Evolutionary conservation across 78 protist genomes (phyloP).

Genomic region (Polysphondylium violaceum): DNA sequence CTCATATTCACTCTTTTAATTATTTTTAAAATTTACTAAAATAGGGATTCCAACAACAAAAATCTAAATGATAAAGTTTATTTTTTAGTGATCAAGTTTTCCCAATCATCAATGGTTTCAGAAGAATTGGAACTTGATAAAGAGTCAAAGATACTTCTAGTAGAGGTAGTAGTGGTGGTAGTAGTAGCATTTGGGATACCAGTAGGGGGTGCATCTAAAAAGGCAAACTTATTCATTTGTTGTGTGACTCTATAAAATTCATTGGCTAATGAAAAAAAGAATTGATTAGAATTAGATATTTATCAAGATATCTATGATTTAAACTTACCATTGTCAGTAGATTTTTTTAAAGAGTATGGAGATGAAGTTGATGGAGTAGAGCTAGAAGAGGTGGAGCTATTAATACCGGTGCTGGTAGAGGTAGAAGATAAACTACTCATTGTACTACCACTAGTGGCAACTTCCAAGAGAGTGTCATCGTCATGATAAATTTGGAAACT

Average conservation of each 20-base stretch:
- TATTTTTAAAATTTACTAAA: no score
- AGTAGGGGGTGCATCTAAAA: constrained; percentile 14
- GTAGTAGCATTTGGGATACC: not conserved
- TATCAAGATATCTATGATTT: not conserved
- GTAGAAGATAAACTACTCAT: not conserved
- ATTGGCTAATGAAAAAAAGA: not conserved
- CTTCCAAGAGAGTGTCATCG: constrained; percentile 31
- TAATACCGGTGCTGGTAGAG: not conserved
- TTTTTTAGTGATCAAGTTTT: no score
- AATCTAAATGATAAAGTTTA: no score
- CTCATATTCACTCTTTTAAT: no score
- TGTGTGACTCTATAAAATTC: constrained; percentile 25
- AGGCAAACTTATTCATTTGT: constrained; percentile 35
- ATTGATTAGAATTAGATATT: not conserved
- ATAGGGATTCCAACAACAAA: no score
- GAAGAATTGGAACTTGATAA: not conserved
- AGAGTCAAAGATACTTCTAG: not conserved
- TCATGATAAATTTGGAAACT: constrained; percentile 15
- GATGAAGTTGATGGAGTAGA: not conserved
- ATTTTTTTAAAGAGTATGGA: not conserved
- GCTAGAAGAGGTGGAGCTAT: not conserved
- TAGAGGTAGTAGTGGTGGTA: not conserved
- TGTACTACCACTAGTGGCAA: not conserved
- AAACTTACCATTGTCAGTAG: not conserved
- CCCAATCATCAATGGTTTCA: not conserved